These are phyloP conservation scores for Eucalyptus sp. DNA, from an alignment of 345 rosid species.

Conservation along the genomic window DNA sequence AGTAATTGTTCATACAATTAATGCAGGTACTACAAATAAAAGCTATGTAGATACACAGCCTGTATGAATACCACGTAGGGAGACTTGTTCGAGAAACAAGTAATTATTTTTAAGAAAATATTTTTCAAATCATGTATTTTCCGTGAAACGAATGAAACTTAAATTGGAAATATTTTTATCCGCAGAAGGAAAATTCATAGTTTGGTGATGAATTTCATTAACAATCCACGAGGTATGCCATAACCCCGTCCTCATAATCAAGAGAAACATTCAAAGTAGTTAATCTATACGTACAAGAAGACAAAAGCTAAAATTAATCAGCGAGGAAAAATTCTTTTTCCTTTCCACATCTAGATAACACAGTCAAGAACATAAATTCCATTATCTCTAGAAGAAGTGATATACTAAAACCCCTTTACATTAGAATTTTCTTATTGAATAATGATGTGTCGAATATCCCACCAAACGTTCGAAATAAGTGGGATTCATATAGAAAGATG, in stretches of 20 bases:
- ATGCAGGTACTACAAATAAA: not conserved
- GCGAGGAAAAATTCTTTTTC: not conserved
- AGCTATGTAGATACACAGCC: not conserved
- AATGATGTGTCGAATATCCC: not conserved
- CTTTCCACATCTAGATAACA: not conserved
- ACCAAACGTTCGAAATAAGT: not conserved
- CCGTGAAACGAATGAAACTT: not conserved
- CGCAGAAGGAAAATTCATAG: not conserved
- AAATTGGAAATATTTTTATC: not conserved
- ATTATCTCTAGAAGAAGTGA: not conserved
- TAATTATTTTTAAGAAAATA: not conserved
- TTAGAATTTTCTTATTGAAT: not conserved
- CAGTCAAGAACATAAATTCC: not conserved
- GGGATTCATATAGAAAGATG: not conserved
- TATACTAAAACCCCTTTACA: not conserved
- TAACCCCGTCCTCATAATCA: not conserved
- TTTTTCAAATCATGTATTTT: not conserved
- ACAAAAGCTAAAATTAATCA: no score
- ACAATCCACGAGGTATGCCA: not conserved
- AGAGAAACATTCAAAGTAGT: not conserved
- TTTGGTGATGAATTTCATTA: not conserved
- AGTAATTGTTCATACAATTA: not conserved
- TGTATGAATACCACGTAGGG: not conserved
- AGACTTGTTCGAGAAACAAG: no score
- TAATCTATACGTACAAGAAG: not conserved